Conservation (phyloP, 768 basidiomycete genomes). For the Kwoniella dendrophila region DNA sequence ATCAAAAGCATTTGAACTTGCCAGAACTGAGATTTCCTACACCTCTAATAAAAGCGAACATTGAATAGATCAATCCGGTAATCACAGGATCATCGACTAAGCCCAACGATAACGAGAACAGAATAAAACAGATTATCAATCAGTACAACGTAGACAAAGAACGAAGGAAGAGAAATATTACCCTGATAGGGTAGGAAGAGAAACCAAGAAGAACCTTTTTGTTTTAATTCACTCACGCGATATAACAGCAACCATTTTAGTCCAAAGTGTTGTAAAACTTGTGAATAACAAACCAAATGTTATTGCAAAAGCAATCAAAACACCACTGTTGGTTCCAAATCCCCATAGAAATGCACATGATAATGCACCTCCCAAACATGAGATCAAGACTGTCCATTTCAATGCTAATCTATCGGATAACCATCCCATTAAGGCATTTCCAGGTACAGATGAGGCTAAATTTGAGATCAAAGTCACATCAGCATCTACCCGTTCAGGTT, state of each 20-base stretch:
- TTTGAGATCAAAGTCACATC: no score
- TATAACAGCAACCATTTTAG: slow-evolving; percentile 43
- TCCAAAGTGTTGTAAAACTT: slow-evolving; percentile 47
- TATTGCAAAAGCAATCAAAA: slow-evolving; percentile 41
- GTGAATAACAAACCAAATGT: slow-evolving; percentile 41
- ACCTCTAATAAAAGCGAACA: slow-evolving; percentile 44
- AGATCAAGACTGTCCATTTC: slow-evolving; percentile 38
- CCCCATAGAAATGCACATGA: slow-evolving; percentile 52
- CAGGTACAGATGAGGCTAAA: slow-evolving; percentile 48
- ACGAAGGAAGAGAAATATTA: no score
- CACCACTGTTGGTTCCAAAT: slow-evolving; percentile 38
- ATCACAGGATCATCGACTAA: slow-evolving; percentile 42
- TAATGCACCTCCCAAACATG: slow-evolving; percentile 39
- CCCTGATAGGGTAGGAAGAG: no score
- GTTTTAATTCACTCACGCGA: no score
- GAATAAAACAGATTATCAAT: no score
- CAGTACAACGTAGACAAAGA: no score
- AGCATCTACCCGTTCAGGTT: no score
- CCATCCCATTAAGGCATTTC: slow-evolving; percentile 41
- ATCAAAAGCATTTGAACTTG: no score
- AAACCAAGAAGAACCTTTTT: no score
- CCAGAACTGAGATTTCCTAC: slow-evolving; percentile 51
- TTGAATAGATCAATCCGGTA: slow-evolving; percentile 37
- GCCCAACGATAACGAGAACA: slow-evolving; percentile 14
- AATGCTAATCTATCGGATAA: slow-evolving; percentile 44